These are phyloP conservation scores for Hypoxylon fragiforme DNA, from an alignment of 495 filamentous ascomycete species.

Conservation along the genomic window DNA sequence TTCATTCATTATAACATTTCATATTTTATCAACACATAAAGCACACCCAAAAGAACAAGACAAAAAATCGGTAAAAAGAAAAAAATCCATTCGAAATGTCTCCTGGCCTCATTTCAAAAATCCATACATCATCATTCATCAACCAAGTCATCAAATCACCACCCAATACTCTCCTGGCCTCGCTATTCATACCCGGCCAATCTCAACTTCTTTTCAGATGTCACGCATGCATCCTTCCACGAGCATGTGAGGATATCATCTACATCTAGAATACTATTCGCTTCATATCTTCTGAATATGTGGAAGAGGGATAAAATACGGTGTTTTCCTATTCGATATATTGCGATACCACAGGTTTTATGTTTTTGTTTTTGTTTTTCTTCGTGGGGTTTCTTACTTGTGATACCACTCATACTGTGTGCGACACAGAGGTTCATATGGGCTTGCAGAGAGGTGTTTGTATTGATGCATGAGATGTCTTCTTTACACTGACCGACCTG, in stretches of 20 bases:
- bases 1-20: slow-evolving; percentile 40
- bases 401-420: slow-evolving; percentile 33
- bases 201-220: not conserved
- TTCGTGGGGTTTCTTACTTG: slow-evolving; percentile 25
- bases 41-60: slow-evolving; percentile 5
- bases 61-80: slow-evolving; percentile 28
- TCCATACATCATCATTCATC: not conserved
- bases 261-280: not conserved
- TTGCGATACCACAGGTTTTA: slow-evolving; percentile 32
- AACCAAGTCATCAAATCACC: slow-evolving; percentile 12
- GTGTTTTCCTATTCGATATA: slow-evolving; percentile 33
- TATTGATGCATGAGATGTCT: slow-evolving; percentile 21
- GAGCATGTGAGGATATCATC: not conserved
- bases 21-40: slow-evolving; percentile 23
- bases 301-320: slow-evolving; percentile 16
- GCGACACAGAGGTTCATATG: slow-evolving; percentile 21
- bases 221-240: not conserved
- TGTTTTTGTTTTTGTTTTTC: slow-evolving; percentile 27
- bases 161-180: not conserved
- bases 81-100: slow-evolving; percentile 13
- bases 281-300: slow-evolving; percentile 7
- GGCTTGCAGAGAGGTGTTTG: slow-evolving; percentile 14
- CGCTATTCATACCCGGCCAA: slow-evolving; percentile 7
- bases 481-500: slow-evolving; percentile 28
- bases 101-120: slow-evolving; percentile 17